Evolutionary conservation across 305 asterid genomes (phyloP), one percentile per base, ranked within the genome.

Genomic region (Andrographis paniculata): DNA sequence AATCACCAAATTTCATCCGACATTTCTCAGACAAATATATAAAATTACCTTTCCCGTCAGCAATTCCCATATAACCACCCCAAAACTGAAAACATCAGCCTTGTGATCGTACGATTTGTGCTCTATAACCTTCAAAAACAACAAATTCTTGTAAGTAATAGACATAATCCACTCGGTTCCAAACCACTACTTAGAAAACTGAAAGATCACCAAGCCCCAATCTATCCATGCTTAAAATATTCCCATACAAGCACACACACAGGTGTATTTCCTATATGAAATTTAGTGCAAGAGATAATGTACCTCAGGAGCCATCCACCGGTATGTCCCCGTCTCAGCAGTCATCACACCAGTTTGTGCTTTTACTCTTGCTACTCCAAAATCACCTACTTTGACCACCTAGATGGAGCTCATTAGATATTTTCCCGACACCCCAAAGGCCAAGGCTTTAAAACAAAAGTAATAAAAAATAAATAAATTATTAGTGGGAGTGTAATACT

Each of bases 301-400:
- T 71, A 86, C 96, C 96, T 86, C 96, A 15, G 96, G 96, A 33
- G 96, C 92, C 96, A 86, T 86, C 96, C 96, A 86, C 54, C 96
- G 67, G 52, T 86, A 86, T 1, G 96, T 86, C 66, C 96, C 96
- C 7, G 95, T 86, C 69, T 86, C 95, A 53, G 94, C 94, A 20
- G 94, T 86, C 95, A 86, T 82, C 36, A 86, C 92, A 35, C 95
- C 94, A 5, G 86, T 73, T 53, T 82, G 86, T 44, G 94, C 80
- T 68, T 73, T 82, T 45, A 86, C 95, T 68, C 95, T 71, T 21
- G 95, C 95, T 58, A 85, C 95, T 19, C 95, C 95, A 58, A 85
- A 85, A 73, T 85, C 95, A 63, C 84, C 95, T 47, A 86, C 96
- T 66, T 86, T 82, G 41, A 86, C 92, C 41, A 82, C 94, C 94